These are phyloP conservation scores for Paecilomyces formosus DNA, from an alignment of 2,329 filamentous ascomycete genomes.

Conservation along the genomic window DNA sequence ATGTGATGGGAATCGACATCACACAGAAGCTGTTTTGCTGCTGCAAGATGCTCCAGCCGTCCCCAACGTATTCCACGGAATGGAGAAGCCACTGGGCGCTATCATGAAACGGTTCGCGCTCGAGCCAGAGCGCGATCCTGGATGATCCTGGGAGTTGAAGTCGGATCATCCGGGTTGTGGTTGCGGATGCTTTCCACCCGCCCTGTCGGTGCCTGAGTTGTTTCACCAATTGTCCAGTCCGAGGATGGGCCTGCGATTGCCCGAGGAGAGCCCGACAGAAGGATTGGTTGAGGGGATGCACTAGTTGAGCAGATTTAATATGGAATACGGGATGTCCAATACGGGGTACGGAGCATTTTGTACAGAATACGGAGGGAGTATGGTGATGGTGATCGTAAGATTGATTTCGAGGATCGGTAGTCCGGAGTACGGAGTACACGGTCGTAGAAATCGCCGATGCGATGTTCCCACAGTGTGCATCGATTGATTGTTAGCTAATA, in stretches of 20 bases:
- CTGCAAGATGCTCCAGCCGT: not conserved
- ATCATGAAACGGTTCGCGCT: not conserved
- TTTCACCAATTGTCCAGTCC: not conserved
- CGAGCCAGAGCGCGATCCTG: not conserved
- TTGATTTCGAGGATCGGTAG: not conserved
- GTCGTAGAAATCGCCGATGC: not conserved
- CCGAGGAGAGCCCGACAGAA: not conserved
- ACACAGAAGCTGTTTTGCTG: not conserved
- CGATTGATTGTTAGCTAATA: too few relatives aligned
- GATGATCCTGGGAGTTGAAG: not conserved
- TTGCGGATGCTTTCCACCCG: not conserved
- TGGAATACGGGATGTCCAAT: too few relatives aligned
- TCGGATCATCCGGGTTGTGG: not conserved
- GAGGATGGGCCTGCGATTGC: not conserved
- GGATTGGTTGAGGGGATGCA: not conserved
- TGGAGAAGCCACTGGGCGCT: not conserved
- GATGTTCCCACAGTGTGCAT: not conserved
- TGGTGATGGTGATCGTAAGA: not conserved
- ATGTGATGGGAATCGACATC: not conserved
- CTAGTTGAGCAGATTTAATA: too few relatives aligned
- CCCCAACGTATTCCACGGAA: not conserved
- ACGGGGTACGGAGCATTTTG: too few relatives aligned
- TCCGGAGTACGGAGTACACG: too few relatives aligned
- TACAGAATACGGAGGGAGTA: not conserved
- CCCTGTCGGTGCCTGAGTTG: not conserved